Evolutionary conservation across 345 rosid species (phyloP).

Genomic region (Hibiscus tridactylites): DNA sequence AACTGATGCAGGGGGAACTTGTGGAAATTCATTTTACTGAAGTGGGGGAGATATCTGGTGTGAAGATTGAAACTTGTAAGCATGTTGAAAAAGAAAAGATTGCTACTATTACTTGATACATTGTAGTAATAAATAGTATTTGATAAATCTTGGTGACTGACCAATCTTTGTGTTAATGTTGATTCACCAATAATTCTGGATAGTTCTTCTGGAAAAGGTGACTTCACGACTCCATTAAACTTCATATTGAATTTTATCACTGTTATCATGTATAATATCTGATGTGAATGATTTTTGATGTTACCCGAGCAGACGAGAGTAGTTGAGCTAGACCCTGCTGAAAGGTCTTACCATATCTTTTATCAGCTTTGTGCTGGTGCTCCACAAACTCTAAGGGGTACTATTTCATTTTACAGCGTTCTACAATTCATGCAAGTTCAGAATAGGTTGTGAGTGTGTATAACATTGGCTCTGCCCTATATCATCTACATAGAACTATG

Average conservation of each 20-base stretch:
- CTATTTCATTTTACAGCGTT: slow-evolving; percentile 2
- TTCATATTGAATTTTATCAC: slow-evolving; percentile 13
- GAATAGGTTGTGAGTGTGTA: slow-evolving; percentile 3
- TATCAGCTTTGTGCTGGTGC: slow-evolving; percentile 97
- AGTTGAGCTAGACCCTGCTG: slow-evolving; percentile 73
- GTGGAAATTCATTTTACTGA: slow-evolving; percentile 77
- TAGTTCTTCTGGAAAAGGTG: slow-evolving; percentile 96
- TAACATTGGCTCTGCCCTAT: not conserved
- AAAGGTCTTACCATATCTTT: slow-evolving; percentile 87
- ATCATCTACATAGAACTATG: not conserved
- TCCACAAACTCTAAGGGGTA: slow-evolving; percentile 82
- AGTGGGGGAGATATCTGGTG: slow-evolving; percentile 75
- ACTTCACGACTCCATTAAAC: slow-evolving; percentile 15
- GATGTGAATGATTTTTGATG: slow-evolving; percentile 13
- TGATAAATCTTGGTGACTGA: slow-evolving; percentile 17
- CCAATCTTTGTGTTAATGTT: slow-evolving; percentile 15
- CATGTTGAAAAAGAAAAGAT: not conserved
- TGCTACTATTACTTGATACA: slow-evolving; percentile 11
- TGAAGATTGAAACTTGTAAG: slow-evolving; percentile 88
- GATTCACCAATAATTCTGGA: slow-evolving; percentile 17
- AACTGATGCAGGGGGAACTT: slow-evolving; percentile 66
- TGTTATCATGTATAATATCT: slow-evolving; percentile 19
- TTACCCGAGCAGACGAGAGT: slow-evolving; percentile 77
- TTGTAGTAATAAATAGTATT: slow-evolving; percentile 2
- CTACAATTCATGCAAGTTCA: slow-evolving; percentile 3